Base-by-base conservation (phyloP, 2,329 filamentous ascomycete species). In the Phyllosticta citrichinensis region DNA sequence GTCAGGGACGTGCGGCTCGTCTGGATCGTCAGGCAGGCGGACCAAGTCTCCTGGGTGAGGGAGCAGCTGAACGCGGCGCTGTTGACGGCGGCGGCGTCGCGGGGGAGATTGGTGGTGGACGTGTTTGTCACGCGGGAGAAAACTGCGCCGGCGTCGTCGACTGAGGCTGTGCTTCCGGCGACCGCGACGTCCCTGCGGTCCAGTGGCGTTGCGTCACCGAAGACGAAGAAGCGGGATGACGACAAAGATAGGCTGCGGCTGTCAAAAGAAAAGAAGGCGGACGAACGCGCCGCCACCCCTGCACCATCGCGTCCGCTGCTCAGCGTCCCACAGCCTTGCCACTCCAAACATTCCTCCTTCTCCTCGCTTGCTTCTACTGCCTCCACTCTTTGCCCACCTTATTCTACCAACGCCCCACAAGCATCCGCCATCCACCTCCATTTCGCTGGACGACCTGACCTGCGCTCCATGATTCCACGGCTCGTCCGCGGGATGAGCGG, bases 1-100 rank as follows among this genome's bases (percentile, higher is more conserved):
- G 60, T 64, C 20, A 30, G 57, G 8, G 27, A 27, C 14, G 58
- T 66, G 19, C 59, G 63, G 35, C 60, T 66, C 12, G 60, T 65
- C 9, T 66, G 65, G 65, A 55, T 62, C 1, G 55, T 66, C 20
- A 59, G 65, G n/a, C 47, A 56, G 20, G 58, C 22, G 9, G 60
- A 58, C 4, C 65, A 62, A 50, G 5, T 63, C n/a, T 2, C 27
- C 3, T 66, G 65, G 65, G 56, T 64, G 9, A 52, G 59, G n/a
- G n/a, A 50, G 22, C 63, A 65, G 57, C 55, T 65, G 12, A 53
- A 14, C n/a, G 33, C 30, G 11, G 62, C 58, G 6, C 47, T 62
- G 19, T 40, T 11, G 19, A 5, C 9, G 50, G 27, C 33, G 40
- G 27, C 12, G 20, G 53, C 60, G 17, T 55, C 52, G 10, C 14